Conservation (phyloP, 2,329 filamentous ascomycete species). For the Fusarium xyrophilum region DNA sequence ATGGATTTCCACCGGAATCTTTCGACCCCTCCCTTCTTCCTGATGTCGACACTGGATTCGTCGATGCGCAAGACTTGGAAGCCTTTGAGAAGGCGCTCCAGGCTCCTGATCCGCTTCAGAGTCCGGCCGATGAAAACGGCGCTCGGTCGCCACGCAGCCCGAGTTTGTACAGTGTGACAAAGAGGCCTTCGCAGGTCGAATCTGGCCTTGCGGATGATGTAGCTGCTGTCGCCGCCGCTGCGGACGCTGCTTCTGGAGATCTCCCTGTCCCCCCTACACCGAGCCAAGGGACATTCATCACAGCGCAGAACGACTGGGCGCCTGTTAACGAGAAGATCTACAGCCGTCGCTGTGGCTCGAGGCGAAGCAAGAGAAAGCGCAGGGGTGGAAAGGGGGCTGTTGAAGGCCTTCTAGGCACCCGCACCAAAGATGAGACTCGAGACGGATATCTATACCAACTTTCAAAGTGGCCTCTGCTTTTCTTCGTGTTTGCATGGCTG, state of each 20-base stretch:
- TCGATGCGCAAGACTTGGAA: conserved; percentile 72
- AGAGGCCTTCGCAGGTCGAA: conserved; percentile 48
- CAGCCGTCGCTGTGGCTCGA: conserved; percentile 48
- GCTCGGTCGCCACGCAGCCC: conserved; percentile 52
- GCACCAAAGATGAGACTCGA: conserved; percentile 87
- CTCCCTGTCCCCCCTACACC: conserved; percentile 35
- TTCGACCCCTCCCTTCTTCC: conserved; percentile 76
- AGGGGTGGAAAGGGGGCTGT: conserved; percentile 49
- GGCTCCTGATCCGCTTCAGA: conserved; percentile 78
- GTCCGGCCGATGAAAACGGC: conserved; percentile 60
- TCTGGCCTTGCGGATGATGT: conserved; percentile 44
- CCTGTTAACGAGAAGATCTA: conserved; percentile 78
- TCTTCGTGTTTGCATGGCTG: conserved; percentile 83
- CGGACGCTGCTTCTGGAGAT: conserved; percentile 51
- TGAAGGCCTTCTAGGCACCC: conserved; percentile 56
- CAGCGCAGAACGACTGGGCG: conserved; percentile 94
- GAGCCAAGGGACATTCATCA: conserved; percentile 69
- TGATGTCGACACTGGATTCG: conserved; percentile 81
- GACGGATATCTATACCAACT: conserved; percentile 91
- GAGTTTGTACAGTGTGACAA: conserved; percentile 53
- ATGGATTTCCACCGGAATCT: conserved; percentile 67
- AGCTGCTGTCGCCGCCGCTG: conserved; percentile 48
- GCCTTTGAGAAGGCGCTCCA: conserved; percentile 82
- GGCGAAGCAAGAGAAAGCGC: conserved; percentile 43
- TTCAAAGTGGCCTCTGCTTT: conserved; percentile 89